Evolutionary conservation across 306 rosid genomes (phyloP).

Genomic region (Pachyrhizus erosus): DNA sequence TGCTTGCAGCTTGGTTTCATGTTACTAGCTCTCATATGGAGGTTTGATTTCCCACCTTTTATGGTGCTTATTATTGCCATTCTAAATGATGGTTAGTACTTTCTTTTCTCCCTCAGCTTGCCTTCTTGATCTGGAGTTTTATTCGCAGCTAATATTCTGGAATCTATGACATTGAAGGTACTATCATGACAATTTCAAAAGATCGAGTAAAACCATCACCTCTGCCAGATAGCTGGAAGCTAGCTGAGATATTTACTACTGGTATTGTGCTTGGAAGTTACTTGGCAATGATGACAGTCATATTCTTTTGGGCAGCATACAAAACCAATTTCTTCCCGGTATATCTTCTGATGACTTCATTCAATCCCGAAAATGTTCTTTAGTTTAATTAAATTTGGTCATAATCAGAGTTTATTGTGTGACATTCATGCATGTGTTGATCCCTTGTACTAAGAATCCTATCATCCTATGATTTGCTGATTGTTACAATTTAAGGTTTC

Average conservation of each 20-base stretch:
- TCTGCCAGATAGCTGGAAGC: constrained; percentile 95
- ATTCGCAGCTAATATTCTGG: constrained; percentile 7
- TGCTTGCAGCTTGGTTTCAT: constrained; percentile 91
- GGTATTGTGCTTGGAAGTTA: constrained; percentile 85
- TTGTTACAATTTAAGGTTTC: neutral
- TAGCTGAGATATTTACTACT: constrained; percentile 83
- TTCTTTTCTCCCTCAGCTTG: constrained; percentile 4
- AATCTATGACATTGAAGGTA: constrained; percentile 57
- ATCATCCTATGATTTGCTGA: neutral
- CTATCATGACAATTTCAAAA: constrained; percentile 93
- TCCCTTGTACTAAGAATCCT: neutral
- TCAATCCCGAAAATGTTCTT: neutral
- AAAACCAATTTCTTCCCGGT: constrained; percentile 91
- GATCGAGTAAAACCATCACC: constrained; percentile 95
- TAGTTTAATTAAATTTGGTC: neutral
- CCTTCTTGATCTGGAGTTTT: constrained; percentile 8
- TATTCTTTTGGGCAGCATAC: constrained; percentile 94
- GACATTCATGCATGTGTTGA: neutral
- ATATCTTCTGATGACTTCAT: constrained; percentile 18
- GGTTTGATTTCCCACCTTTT: constrained; percentile 91
- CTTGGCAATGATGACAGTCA: constrained; percentile 96
- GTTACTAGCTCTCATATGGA: constrained; percentile 91
- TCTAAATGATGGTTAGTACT: constrained; percentile 88
- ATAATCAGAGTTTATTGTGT: neutral
- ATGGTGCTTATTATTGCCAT: constrained; percentile 95